Evolutionary conservation across 176 grass and related monocot genomes (phyloP).

Genomic region (Saccharum spontaneum): DNA sequence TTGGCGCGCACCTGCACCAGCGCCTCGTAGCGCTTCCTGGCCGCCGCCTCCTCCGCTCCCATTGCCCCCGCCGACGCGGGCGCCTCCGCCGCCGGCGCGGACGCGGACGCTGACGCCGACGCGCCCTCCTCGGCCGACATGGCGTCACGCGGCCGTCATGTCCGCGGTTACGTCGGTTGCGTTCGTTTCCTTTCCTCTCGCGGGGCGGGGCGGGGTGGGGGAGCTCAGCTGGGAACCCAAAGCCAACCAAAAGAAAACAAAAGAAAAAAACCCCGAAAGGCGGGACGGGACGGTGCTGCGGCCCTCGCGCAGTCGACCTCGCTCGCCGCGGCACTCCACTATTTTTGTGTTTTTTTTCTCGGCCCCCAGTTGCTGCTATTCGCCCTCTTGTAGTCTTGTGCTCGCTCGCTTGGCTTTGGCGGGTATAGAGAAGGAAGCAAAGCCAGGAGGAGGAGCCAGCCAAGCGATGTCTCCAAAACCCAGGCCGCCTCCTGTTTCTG

Average conservation of each 20-base stretch:
- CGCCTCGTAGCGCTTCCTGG: conserved; percentile 54
- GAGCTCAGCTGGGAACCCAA: neutral
- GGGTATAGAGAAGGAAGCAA: neutral
- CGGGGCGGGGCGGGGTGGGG: neutral
- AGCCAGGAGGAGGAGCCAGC: neutral
- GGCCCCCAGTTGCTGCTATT: conserved; percentile 6
- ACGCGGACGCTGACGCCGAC: conserved; percentile 1
- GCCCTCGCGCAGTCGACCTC: no score
- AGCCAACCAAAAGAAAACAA: neutral
- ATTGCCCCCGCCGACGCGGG: neutral
- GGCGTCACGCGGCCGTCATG: conserved; percentile 28
- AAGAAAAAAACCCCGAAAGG: neutral
- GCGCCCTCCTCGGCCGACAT: conserved; percentile 45
- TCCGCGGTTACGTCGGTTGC: conserved; percentile 39
- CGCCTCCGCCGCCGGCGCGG: neutral
- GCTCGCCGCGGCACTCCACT: neutral
- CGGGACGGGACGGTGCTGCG: neutral
- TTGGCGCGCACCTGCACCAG: conserved; percentile 68
- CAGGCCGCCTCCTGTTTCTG: neutral
- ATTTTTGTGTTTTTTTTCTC: conserved; percentile 23
- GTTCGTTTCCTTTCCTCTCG: neutral
- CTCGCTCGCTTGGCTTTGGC: neutral
- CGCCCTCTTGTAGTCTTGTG: neutral
- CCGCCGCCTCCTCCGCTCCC: conserved; percentile 37
- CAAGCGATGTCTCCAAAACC: neutral